phyloP scores from a whole-genome alignment of 2,329 filamentous ascomycete genomes.

The Phialemoniopsis sp. region DNA sequence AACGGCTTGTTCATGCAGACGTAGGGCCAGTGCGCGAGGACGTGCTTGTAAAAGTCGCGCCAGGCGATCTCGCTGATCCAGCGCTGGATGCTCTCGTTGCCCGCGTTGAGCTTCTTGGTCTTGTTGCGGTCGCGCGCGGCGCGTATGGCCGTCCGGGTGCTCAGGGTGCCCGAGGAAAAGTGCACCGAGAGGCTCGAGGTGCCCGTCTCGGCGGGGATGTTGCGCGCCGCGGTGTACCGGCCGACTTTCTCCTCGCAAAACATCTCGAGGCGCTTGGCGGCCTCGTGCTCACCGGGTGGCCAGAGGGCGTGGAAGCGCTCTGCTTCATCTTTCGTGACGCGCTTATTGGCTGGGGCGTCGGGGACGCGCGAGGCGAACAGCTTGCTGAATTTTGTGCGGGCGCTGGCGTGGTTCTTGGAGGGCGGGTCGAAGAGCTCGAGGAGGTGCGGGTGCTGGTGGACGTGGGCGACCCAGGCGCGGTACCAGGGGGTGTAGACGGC shows the following conservation, averaged over 20 bases:
- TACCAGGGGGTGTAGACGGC: constrained; percentile 84
- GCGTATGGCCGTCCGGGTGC: constrained; percentile 60
- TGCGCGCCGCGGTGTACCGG: constrained; percentile 60
- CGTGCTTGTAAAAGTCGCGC: constrained; percentile 86
- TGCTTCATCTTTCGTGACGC: constrained; percentile 53
- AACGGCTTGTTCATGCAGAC: constrained; percentile 64
- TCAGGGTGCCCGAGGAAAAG: constrained; percentile 61
- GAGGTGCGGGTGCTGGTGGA: constrained; percentile 66
- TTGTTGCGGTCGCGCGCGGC: constrained; percentile 58
- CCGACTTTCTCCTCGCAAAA: constrained; percentile 64
- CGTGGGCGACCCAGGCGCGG: constrained; percentile 66
- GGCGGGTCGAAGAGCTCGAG: constrained; percentile 60
- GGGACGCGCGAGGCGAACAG: constrained; percentile 62
- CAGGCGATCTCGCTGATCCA: constrained; percentile 86
- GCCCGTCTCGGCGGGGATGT: constrained; percentile 56
- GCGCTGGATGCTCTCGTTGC: constrained; percentile 58
- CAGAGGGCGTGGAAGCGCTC: constrained; percentile 56
- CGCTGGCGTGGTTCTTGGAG: constrained; percentile 40
- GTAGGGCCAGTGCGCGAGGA: constrained; percentile 81
- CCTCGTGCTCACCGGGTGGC: constrained; percentile 53
- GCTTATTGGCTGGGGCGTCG: constrained; percentile 58
- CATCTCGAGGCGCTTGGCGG: constrained; percentile 54
- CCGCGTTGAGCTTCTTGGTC: constrained; percentile 61
- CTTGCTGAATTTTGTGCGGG: constrained; percentile 38
- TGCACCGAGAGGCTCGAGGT: constrained; percentile 73